Conservation (phyloP, 768 basidiomycete species). For the Suillus ampliporus region DNA sequence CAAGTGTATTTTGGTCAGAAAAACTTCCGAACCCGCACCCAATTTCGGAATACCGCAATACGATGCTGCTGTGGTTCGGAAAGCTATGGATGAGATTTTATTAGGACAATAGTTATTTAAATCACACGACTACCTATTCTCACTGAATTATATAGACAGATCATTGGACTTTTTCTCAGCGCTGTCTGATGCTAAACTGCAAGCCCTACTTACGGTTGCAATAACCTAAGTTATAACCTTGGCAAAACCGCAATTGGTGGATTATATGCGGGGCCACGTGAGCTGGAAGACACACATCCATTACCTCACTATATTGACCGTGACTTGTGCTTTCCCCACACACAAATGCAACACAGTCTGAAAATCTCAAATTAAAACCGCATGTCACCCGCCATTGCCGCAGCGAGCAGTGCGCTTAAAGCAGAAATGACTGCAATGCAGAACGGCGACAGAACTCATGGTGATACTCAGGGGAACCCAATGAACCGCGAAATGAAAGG, state of each 20-base stretch:
- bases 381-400: constrained; percentile 1
- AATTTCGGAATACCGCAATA: constrained; percentile 43
- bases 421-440: not conserved
- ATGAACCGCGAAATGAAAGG: not conserved
- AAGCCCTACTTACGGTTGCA: too few relatives aligned
- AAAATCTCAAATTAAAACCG: not conserved
- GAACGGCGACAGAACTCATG: not conserved
- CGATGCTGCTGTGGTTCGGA: constrained; percentile 50
- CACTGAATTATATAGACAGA: not conserved
- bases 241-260: too few relatives aligned
- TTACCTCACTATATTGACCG: not conserved
- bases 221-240: too few relatives aligned
- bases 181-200: not conserved
- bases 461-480: constrained; percentile 5
- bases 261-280: not conserved
- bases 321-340: not conserved
- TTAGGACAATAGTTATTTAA: constrained; percentile 3
- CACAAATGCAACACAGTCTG: not conserved
- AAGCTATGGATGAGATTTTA: constrained; percentile 45
- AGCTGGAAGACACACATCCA: not conserved
- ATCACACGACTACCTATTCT: not conserved
- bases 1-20: constrained; percentile 56
- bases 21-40: constrained; percentile 20
- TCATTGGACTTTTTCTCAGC: not conserved
- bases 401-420: constrained; percentile 1